Conservation (phyloP, 305 asterid species). For the Ilex paraguariensis region DNA sequence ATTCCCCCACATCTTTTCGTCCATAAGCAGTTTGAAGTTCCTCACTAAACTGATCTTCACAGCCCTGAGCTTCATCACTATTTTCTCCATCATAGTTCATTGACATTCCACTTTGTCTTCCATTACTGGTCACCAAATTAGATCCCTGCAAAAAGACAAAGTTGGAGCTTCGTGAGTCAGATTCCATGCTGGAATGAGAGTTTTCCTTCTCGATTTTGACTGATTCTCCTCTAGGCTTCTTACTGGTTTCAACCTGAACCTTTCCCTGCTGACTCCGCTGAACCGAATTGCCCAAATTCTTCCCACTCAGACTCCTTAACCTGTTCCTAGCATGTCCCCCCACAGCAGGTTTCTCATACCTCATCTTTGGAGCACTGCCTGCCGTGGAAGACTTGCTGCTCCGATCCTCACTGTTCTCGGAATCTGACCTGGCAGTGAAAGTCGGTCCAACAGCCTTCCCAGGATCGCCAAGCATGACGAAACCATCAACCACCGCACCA, state of each 20-base stretch:
- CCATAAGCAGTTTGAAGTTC: slow-evolving; percentile 35
- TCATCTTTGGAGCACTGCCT: slow-evolving; percentile 46
- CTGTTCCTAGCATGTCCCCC: slow-evolving; percentile 31
- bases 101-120: slow-evolving; percentile 35
- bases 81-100: slow-evolving; percentile 41
- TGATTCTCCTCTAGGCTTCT: slow-evolving; percentile 61
- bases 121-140: slow-evolving; percentile 38
- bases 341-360: slow-evolving; percentile 32
- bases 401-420: slow-evolving; percentile 64
- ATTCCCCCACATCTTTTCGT: slow-evolving; percentile 36
- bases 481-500: slow-evolving; percentile 22
- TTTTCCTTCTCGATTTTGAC: slow-evolving; percentile 84
- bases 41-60: slow-evolving; percentile 25
- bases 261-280: slow-evolving; percentile 40
- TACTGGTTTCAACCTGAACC: slow-evolving; percentile 36
- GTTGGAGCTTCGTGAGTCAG: slow-evolving; percentile 79
- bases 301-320: slow-evolving; percentile 36
- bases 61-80: slow-evolving; percentile 46
- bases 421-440: slow-evolving; percentile 42
- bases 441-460: slow-evolving; percentile 25
- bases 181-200: slow-evolving; percentile 92
- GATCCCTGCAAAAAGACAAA: slow-evolving; percentile 54
- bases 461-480: slow-evolving; percentile 32
- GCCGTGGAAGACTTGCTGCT: slow-evolving; percentile 86
- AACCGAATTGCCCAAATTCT: slow-evolving; percentile 30